phyloP scores from a whole-genome alignment of 1,284 basidiomycete species.

The Hemileia vastatrix region DNA sequence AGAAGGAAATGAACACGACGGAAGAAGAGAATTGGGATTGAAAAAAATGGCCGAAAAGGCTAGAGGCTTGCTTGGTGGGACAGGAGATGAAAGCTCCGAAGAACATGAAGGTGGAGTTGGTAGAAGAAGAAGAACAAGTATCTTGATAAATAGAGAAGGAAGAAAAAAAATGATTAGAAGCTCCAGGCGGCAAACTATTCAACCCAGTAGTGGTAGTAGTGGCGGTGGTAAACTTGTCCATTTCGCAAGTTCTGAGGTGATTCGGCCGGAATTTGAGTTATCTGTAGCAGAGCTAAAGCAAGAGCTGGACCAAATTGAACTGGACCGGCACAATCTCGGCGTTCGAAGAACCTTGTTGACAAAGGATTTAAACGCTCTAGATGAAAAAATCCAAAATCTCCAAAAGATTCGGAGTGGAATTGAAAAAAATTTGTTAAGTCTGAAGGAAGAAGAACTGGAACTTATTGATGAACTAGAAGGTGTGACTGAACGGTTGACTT shows the following conservation, averaged over 20 bases:
- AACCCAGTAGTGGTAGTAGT: neutral
- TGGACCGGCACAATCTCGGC: constrained; percentile 79
- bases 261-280: constrained; percentile 70
- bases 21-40: constrained; percentile 52
- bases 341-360: constrained; percentile 73
- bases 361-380: constrained; percentile 75
- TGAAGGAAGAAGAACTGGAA: constrained; percentile 92
- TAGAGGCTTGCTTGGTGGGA: neutral
- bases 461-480: constrained; percentile 87
- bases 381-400: constrained; percentile 73
- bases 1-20: constrained; percentile 53
- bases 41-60: constrained; percentile 8
- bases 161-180: constrained; percentile 23
- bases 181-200: too few relatives aligned
- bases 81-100: neutral
- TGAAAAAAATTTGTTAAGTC: constrained; percentile 68
- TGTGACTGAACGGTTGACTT: constrained; percentile 67
- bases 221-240: constrained; percentile 6
- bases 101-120: constrained; percentile 51
- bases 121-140: constrained; percentile 50
- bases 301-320: constrained; percentile 70
- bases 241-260: neutral
- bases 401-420: constrained; percentile 70
- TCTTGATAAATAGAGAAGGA: constrained; percentile 17
- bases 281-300: constrained; percentile 69